These are phyloP conservation scores for Camelina laxa DNA, from an alignment of 345 rosid genomes.

Conservation along the genomic window DNA sequence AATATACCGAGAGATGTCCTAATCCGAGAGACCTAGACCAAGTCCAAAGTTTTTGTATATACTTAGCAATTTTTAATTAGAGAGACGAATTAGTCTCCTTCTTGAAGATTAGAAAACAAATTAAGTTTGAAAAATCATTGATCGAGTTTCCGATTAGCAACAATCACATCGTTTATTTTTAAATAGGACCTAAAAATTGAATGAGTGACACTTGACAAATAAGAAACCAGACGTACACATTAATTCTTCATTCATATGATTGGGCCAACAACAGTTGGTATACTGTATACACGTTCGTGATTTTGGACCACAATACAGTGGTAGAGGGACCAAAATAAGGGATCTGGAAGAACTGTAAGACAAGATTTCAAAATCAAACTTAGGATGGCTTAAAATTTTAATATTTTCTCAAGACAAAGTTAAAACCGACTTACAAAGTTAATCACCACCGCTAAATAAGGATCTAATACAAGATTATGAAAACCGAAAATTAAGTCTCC, in stretches of 20 bases:
- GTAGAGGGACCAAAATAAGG: background rate
- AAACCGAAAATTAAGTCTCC: background rate
- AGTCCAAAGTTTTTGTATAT: background rate
- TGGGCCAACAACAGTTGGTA: slow-evolving; percentile 18
- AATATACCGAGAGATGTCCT: slow-evolving; percentile 12
- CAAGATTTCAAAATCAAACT: slow-evolving; percentile 22
- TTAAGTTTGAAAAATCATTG: slow-evolving; percentile 2
- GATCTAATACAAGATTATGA: no score
- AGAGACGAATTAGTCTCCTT: slow-evolving; percentile 17
- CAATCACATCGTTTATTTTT: background rate
- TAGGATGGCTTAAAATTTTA: background rate
- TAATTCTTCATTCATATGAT: slow-evolving; percentile 3
- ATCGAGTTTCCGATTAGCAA: background rate
- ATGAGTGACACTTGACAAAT: slow-evolving; percentile 4
- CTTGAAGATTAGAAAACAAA: background rate
- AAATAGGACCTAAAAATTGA: background rate
- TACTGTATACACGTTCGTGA: background rate
- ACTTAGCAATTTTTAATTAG: background rate
- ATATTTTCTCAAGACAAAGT: background rate
- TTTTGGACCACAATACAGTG: slow-evolving; percentile 15
- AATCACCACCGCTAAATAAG: no score
- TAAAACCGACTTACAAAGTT: background rate
- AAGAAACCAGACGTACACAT: background rate
- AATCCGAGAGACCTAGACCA: slow-evolving; percentile 20
- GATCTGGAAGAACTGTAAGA: background rate